These are phyloP conservation scores for Apiotrichum sp. DNA, from an alignment of 1,284 basidiomycete species.

Conservation along the genomic window DNA sequence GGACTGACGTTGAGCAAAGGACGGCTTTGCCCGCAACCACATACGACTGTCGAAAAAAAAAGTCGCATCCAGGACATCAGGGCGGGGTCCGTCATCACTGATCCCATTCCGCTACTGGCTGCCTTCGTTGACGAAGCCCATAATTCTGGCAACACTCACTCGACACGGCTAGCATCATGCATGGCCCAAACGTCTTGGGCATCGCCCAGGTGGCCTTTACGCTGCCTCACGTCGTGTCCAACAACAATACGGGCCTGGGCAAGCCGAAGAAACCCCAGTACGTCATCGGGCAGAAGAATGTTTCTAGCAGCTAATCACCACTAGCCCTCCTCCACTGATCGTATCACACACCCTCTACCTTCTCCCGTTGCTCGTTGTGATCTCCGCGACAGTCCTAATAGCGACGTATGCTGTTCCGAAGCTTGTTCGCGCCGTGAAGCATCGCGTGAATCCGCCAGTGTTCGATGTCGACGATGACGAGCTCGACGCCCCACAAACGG, in stretches of 20 bases:
- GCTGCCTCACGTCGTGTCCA: neutral
- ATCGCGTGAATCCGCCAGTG: slow-evolving; percentile 23
- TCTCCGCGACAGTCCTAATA: slow-evolving; percentile 30
- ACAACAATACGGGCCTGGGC: neutral
- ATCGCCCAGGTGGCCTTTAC: neutral
- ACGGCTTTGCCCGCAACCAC: no score
- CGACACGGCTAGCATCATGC: neutral
- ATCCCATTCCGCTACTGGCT: no score
- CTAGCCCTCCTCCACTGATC: slow-evolving; percentile 34
- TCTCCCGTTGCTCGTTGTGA: slow-evolving; percentile 35
- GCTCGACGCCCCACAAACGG: slow-evolving; percentile 12
- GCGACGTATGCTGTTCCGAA: slow-evolving; percentile 17
- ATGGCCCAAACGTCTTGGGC: neutral
- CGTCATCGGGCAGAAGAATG: neutral
- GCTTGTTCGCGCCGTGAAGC: neutral
- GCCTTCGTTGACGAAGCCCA: no score
- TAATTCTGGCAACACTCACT: no score
- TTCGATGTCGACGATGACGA: slow-evolving; percentile 23
- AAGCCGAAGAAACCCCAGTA: neutral
- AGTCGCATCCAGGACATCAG: no score
- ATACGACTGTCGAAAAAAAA: no score
- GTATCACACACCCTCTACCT: slow-evolving; percentile 38
- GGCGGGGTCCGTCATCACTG: no score
- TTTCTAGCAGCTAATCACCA: neutral
- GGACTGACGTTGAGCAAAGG: no score